Evolutionary conservation across 768 basidiomycete species (phyloP), one percentile per base, ranked within the genome.

Genomic region (Gloeostereum incarnatum): DNA sequence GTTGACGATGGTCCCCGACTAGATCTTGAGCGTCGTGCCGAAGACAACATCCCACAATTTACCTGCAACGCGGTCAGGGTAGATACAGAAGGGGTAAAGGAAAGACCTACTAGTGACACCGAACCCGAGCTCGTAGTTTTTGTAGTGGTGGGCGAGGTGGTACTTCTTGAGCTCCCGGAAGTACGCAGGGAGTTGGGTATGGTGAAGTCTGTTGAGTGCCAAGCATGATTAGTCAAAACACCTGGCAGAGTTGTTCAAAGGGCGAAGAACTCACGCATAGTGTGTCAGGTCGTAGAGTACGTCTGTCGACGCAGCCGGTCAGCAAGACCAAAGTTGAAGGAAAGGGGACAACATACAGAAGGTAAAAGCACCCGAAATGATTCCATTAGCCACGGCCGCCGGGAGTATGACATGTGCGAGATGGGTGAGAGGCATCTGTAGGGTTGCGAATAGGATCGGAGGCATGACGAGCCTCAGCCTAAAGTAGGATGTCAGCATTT

Each of bases 381-480:
- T 79, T 7, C 89, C 91, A 56, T 98, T 96, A 1, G 94, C 91
- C 36, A 91, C 64, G 1, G 88, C 63, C 18, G 75, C 57, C 2
- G 92, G 89, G 69, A 98, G 94, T 13, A 99, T 44, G 9, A 60
- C 43, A 55, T 98, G 76, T 2, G 77, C 92, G 37, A 99, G 77
- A 37, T 66, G 69, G 4, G 92, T 96, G 67, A 97, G 90, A 1
- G 96, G 96, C 23, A 69, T 66, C 40, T 87, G 81, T 13, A 99
- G 71, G 10, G 59, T 56, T 39, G 67, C 60, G 62, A 99, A 99
- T 41, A 98, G 55, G 2, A 70, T 51, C 2, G 96, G 96, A 1
- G 96, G 96, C 96, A 99, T 99, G 51, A 98, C 96, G 24, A 99
- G 78, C 46, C 96, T 77, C 51, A 97, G 62, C 41, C 89, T 86